Percentiles rank a stretch among this genome's conserved stretches.
These are phyloP conservation scores for Actinomortierella ambigua DNA, from an alignment of 371 early-diverging fungal species.

Conservation along the genomic window DNA sequence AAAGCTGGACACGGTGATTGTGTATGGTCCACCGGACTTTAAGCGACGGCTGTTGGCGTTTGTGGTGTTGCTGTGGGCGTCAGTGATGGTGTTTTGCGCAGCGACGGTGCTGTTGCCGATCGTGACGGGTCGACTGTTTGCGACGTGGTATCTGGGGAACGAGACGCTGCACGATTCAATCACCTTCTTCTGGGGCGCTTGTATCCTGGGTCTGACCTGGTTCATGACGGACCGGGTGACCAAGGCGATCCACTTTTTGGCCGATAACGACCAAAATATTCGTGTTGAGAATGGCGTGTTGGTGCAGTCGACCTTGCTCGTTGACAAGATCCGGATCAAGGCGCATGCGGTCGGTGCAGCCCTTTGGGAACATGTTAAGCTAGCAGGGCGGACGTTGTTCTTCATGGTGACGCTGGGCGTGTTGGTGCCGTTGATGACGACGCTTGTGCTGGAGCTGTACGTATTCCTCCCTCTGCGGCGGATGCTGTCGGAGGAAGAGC, in stretches of 20 bases:
- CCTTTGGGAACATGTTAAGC: neutral
- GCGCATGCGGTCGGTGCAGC: too few species aligned
- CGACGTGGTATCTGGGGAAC: too few species aligned
- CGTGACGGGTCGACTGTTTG: too few species aligned
- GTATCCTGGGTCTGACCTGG: too few species aligned
- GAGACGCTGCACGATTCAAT: too few species aligned
- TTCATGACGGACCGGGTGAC: too few species aligned
- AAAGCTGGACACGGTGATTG: constrained; percentile 53
- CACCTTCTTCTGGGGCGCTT: too few species aligned
- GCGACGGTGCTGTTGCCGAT: constrained; percentile 7
- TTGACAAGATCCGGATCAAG: too few species aligned
- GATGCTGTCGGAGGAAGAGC: constrained; percentile 9
- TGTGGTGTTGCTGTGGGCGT: constrained; percentile 59
- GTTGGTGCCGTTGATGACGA: constrained; percentile 20
- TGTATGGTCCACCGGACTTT: constrained; percentile 74
- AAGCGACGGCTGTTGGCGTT: constrained; percentile 48
- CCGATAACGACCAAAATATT: too few species aligned
- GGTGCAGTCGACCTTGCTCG: too few species aligned
- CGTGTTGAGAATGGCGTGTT: too few species aligned
- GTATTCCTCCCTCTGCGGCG: constrained; percentile 24
- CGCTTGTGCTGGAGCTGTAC: constrained; percentile 28
- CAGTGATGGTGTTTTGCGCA: constrained; percentile 48
- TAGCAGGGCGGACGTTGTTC: constrained; percentile 7
- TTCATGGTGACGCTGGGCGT: constrained; percentile 24
- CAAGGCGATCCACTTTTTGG: too few species aligned